phyloP scores from a whole-genome alignment of 106 monocot species.

The Hemerocallis citrina region DNA sequence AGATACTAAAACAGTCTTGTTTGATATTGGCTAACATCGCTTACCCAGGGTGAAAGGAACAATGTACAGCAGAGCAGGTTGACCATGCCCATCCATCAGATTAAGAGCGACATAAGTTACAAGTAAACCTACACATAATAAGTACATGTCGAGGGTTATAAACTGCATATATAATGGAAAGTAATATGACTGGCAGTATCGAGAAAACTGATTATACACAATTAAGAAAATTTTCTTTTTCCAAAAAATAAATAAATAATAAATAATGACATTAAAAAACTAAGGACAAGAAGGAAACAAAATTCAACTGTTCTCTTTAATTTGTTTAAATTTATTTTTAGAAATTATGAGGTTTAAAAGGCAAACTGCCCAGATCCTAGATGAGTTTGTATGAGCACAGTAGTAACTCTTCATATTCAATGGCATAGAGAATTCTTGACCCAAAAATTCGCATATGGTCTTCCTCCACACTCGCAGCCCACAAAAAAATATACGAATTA shows the following conservation, averaged over 20 bases:
- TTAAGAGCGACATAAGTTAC: conserved; percentile 73
- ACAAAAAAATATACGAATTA: no score
- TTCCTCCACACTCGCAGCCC: no score
- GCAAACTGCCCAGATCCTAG: no score
- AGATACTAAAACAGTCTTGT: neutral
- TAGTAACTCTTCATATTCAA: no score
- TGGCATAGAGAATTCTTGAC: no score
- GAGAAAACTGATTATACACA: neutral
- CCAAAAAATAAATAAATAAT: no score
- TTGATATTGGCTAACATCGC: neutral
- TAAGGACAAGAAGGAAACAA: neutral
- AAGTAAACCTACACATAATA: conserved; percentile 39
- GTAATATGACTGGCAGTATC: neutral
- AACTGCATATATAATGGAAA: neutral
- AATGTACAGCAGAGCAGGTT: conserved; percentile 75
- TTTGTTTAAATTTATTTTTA: neutral
- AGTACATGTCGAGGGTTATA: neutral
- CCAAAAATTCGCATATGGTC: no score
- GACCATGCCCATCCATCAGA: conserved; percentile 78
- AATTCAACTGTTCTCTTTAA: neutral
- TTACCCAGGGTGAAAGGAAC: conserved; percentile 78
- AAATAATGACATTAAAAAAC: no score
- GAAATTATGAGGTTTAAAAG: no score
- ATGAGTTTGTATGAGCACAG: no score
- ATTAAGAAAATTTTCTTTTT: no score